phyloP scores from a whole-genome alignment of 2,329 filamentous ascomycete species.

The Cytospora paraplurivora region DNA sequence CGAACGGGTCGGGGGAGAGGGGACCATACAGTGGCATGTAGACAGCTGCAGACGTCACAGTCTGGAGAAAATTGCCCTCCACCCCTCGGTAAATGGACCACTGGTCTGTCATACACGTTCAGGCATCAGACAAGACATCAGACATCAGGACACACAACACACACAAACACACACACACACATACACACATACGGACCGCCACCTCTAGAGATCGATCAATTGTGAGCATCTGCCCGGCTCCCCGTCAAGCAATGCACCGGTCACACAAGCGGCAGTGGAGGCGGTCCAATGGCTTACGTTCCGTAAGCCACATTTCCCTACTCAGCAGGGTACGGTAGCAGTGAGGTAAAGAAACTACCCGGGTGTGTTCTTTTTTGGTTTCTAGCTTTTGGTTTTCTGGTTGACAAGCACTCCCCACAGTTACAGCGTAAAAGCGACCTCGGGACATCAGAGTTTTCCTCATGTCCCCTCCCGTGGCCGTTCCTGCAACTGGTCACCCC shows the following conservation, averaged over 20 bases:
- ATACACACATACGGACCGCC: not conserved
- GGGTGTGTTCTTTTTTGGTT: not conserved
- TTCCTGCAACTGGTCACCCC: conserved; percentile 2
- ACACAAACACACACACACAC: not conserved
- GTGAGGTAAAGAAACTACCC: not conserved
- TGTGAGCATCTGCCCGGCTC: conserved; percentile 21
- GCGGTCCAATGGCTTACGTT: conserved; percentile 3
- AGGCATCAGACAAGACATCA: not conserved
- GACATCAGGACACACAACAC: not conserved
- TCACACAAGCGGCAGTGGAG: conserved; percentile 6
- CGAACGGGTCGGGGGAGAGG: not conserved
- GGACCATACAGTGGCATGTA: not conserved
- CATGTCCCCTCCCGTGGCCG: conserved; percentile 7
- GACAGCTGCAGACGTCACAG: no score
- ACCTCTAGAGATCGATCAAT: conserved; percentile 23
- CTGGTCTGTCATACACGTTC: not conserved
- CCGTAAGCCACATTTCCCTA: conserved; percentile 1
- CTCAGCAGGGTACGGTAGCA: conserved; percentile 11
- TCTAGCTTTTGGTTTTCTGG: not conserved
- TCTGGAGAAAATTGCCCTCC: no score
- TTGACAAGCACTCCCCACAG: conserved; percentile 18
- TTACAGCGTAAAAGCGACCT: not conserved
- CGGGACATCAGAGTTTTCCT: conserved; percentile 18
- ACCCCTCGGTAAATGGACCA: not conserved
- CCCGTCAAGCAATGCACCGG: conserved; percentile 13